A percentile compares a stretch with the other conserved stretches of the same genome.
Conservation (phyloP, 148 eudicot genomes). For the Talinum fruticosum region DNA sequence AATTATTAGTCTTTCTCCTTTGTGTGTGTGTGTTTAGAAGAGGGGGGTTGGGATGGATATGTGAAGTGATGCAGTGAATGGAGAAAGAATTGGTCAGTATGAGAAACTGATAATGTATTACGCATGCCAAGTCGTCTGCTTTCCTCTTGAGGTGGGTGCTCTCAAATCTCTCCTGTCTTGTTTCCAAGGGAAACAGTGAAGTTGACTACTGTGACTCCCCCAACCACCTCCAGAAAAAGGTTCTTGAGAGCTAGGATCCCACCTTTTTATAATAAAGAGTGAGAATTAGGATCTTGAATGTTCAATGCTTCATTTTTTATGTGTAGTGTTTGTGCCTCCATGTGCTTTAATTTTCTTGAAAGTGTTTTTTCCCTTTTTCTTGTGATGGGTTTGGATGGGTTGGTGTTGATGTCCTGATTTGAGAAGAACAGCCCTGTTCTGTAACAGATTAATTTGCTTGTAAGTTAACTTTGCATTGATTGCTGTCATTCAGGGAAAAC, state of each 20-base stretch:
- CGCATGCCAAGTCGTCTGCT: neutral
- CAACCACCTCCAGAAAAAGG: too few relatives aligned
- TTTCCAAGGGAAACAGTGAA: too few relatives aligned
- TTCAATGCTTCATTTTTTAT: neutral
- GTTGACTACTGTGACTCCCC: neutral
- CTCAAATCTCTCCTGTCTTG: neutral
- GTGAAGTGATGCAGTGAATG: neutral
- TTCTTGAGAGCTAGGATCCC: too few relatives aligned
- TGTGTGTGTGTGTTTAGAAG: neutral
- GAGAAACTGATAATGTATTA: too few relatives aligned
- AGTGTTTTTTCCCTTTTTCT: neutral
- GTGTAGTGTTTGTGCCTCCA: neutral
- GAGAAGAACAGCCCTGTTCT: neutral
- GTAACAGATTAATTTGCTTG: neutral
- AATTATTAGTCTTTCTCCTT: neutral
- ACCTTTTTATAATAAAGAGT: neutral
- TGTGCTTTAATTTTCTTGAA: neutral
- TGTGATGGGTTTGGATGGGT: neutral
- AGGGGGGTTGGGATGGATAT: neutral
- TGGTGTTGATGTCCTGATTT: neutral
- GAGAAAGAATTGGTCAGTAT: neutral
- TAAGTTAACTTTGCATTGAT: too few relatives aligned
- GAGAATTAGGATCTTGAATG: neutral
- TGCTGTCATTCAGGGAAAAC: slow-evolving; percentile 53
- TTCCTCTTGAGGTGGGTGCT: neutral